phyloP scores from a whole-genome alignment of 371 early-diverging fungal species.

The Mucor piriformis region DNA sequence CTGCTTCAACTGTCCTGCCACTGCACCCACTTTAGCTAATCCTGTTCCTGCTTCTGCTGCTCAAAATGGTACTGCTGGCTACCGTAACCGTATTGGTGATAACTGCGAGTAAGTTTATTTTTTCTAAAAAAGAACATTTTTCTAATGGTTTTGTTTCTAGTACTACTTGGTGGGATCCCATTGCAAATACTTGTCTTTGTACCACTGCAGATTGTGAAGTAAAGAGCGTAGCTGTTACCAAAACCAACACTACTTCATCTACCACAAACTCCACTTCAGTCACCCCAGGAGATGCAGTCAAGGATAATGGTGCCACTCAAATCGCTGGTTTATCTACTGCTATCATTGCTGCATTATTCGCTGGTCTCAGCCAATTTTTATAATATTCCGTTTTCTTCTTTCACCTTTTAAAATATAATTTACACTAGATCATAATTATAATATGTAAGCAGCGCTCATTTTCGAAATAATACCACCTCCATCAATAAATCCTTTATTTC shows the following conservation, averaged over 20 bases:
- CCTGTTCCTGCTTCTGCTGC: conserved; percentile 54
- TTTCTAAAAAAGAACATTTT: background rate
- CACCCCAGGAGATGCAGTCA: background rate
- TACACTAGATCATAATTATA: background rate
- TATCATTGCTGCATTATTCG: conserved; percentile 6
- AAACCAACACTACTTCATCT: too few species aligned
- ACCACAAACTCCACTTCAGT: conserved; percentile 1
- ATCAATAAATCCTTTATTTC: too few species aligned
- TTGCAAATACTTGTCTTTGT: conserved; percentile 57
- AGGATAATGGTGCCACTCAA: background rate
- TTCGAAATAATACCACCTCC: too few species aligned
- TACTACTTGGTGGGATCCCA: conserved; percentile 75
- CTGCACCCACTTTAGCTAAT: conserved; percentile 50
- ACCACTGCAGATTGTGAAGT: conserved; percentile 46
- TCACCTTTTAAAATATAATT: background rate
- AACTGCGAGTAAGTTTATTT: conserved; percentile 60
- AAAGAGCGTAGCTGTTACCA: conserved; percentile 45
- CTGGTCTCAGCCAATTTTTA: conserved; percentile 8
- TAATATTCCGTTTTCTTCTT: background rate
- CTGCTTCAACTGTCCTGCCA: conserved; percentile 68
- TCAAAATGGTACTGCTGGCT: conserved; percentile 49
- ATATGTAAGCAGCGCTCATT: background rate
- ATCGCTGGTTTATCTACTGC: background rate
- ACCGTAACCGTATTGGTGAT: conserved; percentile 56
- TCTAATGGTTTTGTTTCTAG: conserved; percentile 13